Percentiles rank a stretch among this genome's conserved stretches.
Evolutionary conservation across 768 basidiomycete genomes (phyloP).

Genomic region (Leccinum barrowsii): DNA sequence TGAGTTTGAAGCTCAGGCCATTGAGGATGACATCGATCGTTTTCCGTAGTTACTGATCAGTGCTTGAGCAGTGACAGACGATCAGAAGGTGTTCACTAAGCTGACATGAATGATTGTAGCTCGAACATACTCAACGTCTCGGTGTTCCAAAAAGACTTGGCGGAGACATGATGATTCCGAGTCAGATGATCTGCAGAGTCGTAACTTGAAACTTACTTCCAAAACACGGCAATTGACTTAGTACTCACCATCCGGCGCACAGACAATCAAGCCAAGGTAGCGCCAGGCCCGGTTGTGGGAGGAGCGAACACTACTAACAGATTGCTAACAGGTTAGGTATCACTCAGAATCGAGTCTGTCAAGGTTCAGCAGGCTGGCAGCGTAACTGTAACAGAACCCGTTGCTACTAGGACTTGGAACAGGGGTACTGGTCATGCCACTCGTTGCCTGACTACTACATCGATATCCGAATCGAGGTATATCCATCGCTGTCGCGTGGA

Average conservation of each 20-base stretch:
- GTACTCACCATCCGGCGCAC: neutral
- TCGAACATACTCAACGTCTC: neutral
- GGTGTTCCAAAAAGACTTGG: neutral
- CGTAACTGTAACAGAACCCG: neutral
- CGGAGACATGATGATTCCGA: too few relatives aligned
- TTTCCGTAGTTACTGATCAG: neutral
- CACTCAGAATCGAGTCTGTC: too few relatives aligned
- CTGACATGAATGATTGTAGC: neutral
- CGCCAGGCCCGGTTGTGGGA: too few relatives aligned
- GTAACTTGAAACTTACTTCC: too few relatives aligned
- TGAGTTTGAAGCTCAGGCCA: neutral
- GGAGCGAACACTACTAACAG: too few relatives aligned
- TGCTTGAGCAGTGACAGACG: too few relatives aligned
- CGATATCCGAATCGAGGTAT: neutral
- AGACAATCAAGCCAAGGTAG: neutral
- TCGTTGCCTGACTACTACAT: neutral
- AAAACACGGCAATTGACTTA: too few relatives aligned
- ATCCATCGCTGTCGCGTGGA: neutral
- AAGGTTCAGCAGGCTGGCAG: neutral
- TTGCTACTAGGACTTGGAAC: neutral
- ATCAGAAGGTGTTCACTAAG: neutral
- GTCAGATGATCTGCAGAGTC: too few relatives aligned
- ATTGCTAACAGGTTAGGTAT: too few relatives aligned
- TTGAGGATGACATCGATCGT: neutral
- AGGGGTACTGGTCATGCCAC: neutral